Percentiles rank a stretch among this genome's conserved stretches.
Conservation (phyloP, 2,329 filamentous ascomycete genomes). For the Pyricularia grisea region DNA sequence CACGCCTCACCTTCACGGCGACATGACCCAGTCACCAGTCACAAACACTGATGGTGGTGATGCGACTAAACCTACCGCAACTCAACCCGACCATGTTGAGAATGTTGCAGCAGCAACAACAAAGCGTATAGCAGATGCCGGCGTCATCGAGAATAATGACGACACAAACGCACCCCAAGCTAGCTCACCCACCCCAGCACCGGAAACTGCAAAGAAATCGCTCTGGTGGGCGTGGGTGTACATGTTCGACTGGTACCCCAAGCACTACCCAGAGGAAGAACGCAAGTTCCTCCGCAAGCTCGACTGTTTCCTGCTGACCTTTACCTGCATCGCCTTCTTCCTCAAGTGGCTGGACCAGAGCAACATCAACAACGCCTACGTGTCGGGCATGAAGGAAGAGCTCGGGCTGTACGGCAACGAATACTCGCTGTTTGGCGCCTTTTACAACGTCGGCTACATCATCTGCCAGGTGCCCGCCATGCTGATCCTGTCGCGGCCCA, state of each 20-base stretch:
- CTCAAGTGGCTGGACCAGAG: conserved; percentile 35
- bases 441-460: conserved; percentile 25
- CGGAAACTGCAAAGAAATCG: background rate
- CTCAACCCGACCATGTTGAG: background rate
- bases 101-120: background rate
- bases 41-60: too few relatives aligned
- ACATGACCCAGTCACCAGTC: background rate
- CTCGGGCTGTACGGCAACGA: conserved; percentile 31
- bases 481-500: conserved; percentile 52
- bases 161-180: background rate
- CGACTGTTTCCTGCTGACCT: conserved; percentile 33
- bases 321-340: conserved; percentile 34
- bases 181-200: background rate
- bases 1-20: background rate
- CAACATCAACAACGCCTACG: conserved; percentile 38
- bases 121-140: background rate
- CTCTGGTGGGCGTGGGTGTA: background rate
- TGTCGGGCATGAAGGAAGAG: conserved; percentile 36
- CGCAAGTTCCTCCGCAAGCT: conserved; percentile 37
- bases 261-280: conserved; percentile 28
- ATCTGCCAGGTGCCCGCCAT: conserved; percentile 54
- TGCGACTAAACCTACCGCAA: background rate
- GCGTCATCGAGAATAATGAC: background rate
- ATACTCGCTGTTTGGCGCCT: conserved; percentile 43
- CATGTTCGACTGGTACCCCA: conserved; percentile 29